Base-by-base conservation (phyloP, 345 rosid genomes). In the Ceriops tagal region DNA sequence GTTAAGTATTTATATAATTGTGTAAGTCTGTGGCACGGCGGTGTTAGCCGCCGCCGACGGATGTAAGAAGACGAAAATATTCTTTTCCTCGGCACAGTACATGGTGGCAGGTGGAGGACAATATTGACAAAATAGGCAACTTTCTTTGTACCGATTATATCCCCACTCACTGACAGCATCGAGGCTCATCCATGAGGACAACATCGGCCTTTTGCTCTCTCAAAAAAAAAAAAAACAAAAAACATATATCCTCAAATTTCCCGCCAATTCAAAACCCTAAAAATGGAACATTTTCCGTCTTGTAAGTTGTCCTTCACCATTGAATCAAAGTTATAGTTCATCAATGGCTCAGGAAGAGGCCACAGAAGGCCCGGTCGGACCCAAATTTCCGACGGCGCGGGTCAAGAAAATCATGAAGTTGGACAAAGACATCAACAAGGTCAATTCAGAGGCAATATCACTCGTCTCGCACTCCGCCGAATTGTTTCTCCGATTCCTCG, bases 331-430 rank as follows among this genome's bases (percentile, higher is more conserved):
- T 43, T 43, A 0, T 18, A 9, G 18, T 46, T 66, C 77, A 34
- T 56, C 81, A 56, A 90, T 92, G 97, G 89, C 86, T 20, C 96
- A 83, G 62, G 90, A 87, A 66, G 90, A 81, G 53, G 15, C 1
- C 8, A 53, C 20, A 13, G 66, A 26, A 18, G 78, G 56, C 13
- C 27, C 75, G 24, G 75, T 15, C 63, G 78, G 78, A 64, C 84
- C 87, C 5, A 84, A 84, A 58, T 83, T 93, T 46, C 93, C 98
- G 7, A 47, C 73, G 7, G 84, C 84, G n/a, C 85, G 91, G 64
- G 80, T 95, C 19, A 95, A 90, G 84, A 90, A 74, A 73, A 90
- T 95, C 53, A 81, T 91, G 89, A 93, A 91, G 76, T 83, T 90
- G 62, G 98, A 95, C 83, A 85, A 78, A 53, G 96, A 95, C 70